A percentile compares a stretch with the other conserved stretches of the same genome.
phyloP scores from a whole-genome alignment of 2,329 filamentous ascomycete genomes.

The Diaporthe velutina region DNA sequence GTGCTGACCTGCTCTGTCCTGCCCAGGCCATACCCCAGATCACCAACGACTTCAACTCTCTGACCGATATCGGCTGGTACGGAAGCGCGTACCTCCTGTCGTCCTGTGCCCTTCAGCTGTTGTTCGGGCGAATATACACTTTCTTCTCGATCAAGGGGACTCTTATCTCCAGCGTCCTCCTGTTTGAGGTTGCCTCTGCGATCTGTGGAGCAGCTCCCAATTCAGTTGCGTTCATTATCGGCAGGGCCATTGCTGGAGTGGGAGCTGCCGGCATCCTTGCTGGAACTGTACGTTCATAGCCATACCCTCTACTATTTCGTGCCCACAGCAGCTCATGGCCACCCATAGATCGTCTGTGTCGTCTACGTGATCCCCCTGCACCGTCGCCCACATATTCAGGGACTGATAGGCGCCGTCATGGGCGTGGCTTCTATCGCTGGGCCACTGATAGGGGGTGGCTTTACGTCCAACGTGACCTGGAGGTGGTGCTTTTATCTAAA shows the following conservation, averaged over 20 bases:
- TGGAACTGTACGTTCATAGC: slow-evolving; percentile 40
- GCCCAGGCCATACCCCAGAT: slow-evolving; percentile 42
- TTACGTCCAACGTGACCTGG: slow-evolving; percentile 44
- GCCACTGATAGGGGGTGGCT: slow-evolving; percentile 44
- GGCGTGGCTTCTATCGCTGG: slow-evolving; percentile 30
- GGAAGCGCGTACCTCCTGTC: slow-evolving; percentile 48
- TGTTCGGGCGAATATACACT: slow-evolving; percentile 43
- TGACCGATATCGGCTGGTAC: slow-evolving; percentile 38
- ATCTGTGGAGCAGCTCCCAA: slow-evolving; percentile 45
- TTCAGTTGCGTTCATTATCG: slow-evolving; percentile 45
- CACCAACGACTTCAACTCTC: slow-evolving; percentile 46
- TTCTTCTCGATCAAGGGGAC: slow-evolving; percentile 35
- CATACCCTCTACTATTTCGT: not conserved
- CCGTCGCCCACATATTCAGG: slow-evolving; percentile 9
- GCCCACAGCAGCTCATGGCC: not conserved
- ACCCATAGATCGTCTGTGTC: slow-evolving; percentile 19
- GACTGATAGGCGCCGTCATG: slow-evolving; percentile 19
- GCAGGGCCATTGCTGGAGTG: slow-evolving; percentile 45
- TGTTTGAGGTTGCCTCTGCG: slow-evolving; percentile 37
- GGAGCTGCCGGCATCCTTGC: slow-evolving; percentile 45
- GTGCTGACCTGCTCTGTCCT: not conserved
- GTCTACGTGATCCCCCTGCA: slow-evolving; percentile 17
- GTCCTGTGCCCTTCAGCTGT: slow-evolving; percentile 50
- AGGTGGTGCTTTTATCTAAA: slow-evolving; percentile 46
- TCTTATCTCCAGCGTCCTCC: slow-evolving; percentile 11